Evolutionary conservation across 2,329 filamentous ascomycete species (phyloP), one percentile per base, ranked within the genome.

Genomic region (Microthyrium microscopicum): DNA sequence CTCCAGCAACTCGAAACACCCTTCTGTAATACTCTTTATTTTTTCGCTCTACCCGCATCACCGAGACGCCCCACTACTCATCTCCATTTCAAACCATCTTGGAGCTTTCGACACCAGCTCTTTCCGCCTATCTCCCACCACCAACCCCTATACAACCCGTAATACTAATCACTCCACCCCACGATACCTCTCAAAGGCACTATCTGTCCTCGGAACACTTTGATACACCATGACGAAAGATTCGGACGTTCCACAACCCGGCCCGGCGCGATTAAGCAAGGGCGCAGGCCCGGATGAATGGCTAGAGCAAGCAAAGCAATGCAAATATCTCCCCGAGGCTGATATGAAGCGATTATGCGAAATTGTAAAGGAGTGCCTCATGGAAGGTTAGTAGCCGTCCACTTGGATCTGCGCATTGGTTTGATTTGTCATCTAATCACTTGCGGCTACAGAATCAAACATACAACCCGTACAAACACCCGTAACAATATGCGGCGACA

Each of bases 291-390:
- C 91, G 21, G 83, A 94, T 54, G 85, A 95, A 61, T 98, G 89
- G 89, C 69, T 98, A 20, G 81, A 89, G 52, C 81, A 91, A 56
- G 89, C 89, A 28, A 94, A 93, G 59, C 80, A 89, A 57, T 95
- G 89, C 62, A 89, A 92, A 56, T 94, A 95, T 55, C 70, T 98
- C 33, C 89, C 89, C 31, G 89, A 98, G 60, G 63, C 77, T 41
- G 83, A 91, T 50, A 98, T 98, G 89, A 98, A 98, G 67, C 81
- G 92, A 56, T 69, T 98, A 31, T 98, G 89, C 56, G 89, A 98
- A 62, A 92, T 92, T 53, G 89, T 95, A 40, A 98, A 98, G 64
- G 89, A 95, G 60, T 91, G 83, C 44, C 68, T 98, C 48, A 98
- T 98, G 89, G 89, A 98, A 67, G 83, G 83, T 89, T 54, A 45